A percentile compares a stretch with the other conserved stretches of the same genome.
phyloP scores from a whole-genome alignment of 139 green algal genomes.

The Raphidocelis subcapitata region DNA sequence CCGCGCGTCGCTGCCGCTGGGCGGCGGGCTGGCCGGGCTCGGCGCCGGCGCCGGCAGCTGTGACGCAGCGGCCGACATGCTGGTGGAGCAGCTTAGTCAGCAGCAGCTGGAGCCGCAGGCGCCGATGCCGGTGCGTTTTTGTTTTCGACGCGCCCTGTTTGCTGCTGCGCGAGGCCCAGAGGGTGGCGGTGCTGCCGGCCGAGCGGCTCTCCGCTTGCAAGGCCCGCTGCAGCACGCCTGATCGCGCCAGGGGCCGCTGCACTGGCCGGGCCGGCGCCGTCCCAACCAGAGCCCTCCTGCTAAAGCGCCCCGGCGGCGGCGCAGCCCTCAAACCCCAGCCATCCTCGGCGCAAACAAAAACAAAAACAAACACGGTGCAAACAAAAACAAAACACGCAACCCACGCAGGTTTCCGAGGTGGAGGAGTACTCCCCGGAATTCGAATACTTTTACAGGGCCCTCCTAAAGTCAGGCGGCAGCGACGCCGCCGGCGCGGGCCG shows the following conservation, averaged over 20 bases:
- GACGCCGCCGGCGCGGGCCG: neutral
- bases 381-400: neutral
- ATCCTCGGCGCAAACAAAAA: neutral
- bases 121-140: too few species aligned
- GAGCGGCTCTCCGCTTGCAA: too few species aligned
- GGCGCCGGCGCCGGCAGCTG: neutral
- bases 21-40: neutral
- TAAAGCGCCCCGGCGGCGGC: too few species aligned
- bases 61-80: neutral
- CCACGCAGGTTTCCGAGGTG: neutral
- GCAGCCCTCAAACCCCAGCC: too few species aligned
- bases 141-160: too few species aligned
- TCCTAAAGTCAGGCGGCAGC: neutral
- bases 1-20: neutral
- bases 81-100: constrained; percentile 6
- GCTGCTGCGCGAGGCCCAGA: too few species aligned
- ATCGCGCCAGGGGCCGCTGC: too few species aligned
- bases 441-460: neutral
- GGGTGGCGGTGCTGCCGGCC: too few species aligned
- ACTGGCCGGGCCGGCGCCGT: too few species aligned
- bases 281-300: too few species aligned
- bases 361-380: neutral
- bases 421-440: neutral
- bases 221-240: too few species aligned
- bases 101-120: neutral